phyloP scores from a whole-genome alignment of 768 basidiomycete genomes.

The Boletus vinaceobasis region DNA sequence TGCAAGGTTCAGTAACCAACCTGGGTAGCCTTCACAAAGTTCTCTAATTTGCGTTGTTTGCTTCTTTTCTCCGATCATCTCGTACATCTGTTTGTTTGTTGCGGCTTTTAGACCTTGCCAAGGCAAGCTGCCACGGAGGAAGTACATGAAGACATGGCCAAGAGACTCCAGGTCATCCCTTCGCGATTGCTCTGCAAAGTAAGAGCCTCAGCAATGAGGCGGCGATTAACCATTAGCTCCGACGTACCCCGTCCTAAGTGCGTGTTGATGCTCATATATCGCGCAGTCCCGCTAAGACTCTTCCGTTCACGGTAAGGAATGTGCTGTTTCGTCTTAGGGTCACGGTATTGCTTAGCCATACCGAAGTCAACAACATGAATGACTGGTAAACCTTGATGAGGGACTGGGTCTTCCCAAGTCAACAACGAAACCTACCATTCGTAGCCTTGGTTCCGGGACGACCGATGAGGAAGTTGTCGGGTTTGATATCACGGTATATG shows the following conservation, averaged over 20 bases:
- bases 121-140: constrained; percentile 91
- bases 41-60: constrained; percentile 98
- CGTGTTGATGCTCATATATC: constrained; percentile 99
- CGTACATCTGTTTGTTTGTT: constrained; percentile 99
- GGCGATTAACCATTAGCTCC: background rate
- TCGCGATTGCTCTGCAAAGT: constrained; percentile 72
- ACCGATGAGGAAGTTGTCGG: constrained; percentile 98
- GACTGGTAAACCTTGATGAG: constrained; percentile 39
- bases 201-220: constrained; percentile 4
- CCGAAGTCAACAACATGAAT: constrained; percentile 98
- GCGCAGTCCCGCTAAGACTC: constrained; percentile 93
- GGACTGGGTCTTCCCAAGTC: background rate
- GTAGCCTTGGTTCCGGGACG: constrained; percentile 88
- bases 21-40: constrained; percentile 92
- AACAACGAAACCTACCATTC: constrained; percentile 50
- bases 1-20: constrained; percentile 40
- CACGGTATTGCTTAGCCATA: constrained; percentile 99
- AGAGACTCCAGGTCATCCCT: constrained; percentile 98
- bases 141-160: constrained; percentile 99
- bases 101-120: constrained; percentile 99
- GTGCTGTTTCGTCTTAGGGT: constrained; percentile 99
- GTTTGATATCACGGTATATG: constrained; percentile 99
- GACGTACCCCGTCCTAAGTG: constrained; percentile 88
- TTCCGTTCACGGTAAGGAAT: constrained; percentile 99
- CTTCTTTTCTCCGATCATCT: constrained; percentile 99